Conservation (phyloP, 352 stramenopile species). For the Phytophthora ohioensis region DNA sequence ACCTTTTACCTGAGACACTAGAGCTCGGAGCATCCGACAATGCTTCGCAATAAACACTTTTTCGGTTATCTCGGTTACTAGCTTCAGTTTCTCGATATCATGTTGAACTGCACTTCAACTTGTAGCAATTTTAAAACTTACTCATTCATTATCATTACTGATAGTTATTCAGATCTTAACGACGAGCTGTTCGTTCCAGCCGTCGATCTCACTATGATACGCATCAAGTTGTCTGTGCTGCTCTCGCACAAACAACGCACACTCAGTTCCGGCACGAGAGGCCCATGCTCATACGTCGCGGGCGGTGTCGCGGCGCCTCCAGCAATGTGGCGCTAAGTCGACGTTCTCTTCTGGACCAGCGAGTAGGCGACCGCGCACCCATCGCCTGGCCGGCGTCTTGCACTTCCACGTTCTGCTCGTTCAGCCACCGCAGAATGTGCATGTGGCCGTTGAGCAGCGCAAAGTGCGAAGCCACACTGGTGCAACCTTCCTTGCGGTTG, state of each 20-base stretch:
- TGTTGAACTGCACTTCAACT: conserved; percentile 31
- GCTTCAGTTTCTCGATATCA: conserved; percentile 13
- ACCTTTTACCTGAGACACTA: conserved; percentile 25
- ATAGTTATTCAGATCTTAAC: conserved; percentile 14
- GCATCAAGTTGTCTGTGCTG: conserved; percentile 11
- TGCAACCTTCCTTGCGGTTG: conserved; percentile 74
- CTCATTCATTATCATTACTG: conserved; percentile 6
- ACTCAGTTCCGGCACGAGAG: conserved; percentile 38
- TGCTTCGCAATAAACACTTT: not conserved
- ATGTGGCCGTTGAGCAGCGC: conserved; percentile 76
- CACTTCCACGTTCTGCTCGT: conserved; percentile 51
- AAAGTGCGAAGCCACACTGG: conserved; percentile 73
- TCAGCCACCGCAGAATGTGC: conserved; percentile 69
- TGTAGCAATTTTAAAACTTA: not conserved
- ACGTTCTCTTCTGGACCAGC: conserved; percentile 43
- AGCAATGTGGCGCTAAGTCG: conserved; percentile 44
- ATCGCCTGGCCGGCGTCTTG: conserved; percentile 13
- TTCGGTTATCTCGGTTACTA: not conserved
- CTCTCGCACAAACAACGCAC: conserved; percentile 3
- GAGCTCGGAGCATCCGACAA: conserved; percentile 18
- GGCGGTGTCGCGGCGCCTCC: conserved; percentile 36
- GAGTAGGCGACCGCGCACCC: not conserved
- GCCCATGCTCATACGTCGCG: conserved; percentile 40
- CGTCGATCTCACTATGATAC: conserved; percentile 17
- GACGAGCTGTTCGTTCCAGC: conserved; percentile 34